Base-by-base conservation (phyloP, 768 basidiomycete species). In the Lentinula sp. region DNA sequence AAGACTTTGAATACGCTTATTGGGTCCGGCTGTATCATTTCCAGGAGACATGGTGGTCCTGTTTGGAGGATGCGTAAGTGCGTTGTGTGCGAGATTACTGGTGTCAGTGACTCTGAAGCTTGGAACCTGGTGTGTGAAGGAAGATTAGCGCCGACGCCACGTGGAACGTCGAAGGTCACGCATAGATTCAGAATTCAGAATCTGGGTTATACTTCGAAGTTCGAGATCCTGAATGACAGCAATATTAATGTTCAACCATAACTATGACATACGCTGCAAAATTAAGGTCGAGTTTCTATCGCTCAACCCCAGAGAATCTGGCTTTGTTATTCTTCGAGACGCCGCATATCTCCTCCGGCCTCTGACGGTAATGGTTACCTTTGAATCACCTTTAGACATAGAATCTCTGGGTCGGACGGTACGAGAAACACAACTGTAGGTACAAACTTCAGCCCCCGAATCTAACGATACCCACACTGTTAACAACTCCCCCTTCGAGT, bases 1-100 rank as follows among this genome's bases (percentile, higher is more conserved):
- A 37, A 93, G 81, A 37, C 84, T 78, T 23, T 84, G 88, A 23
- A 92, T 71, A 28, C 80, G 79, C 59, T 77, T 73, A 61, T 65
- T 64, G 20, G 64, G 55, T 18, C 60, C 49, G 7, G 66, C 1
- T 32, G 46, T 33, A 54, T 79, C 79, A 49, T 64, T 63, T 32
- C 79, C 75, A 45, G 70, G 66, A 57, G 69, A 65, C 75, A 78
- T 81, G 23, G 15, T 16, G 18, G 18, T 12, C 28, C 28, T 28
- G 41, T 12, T 13, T 23, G n/a, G 4, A 51, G 33, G 18, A 8
- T 48, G 9, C 8, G 28, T 28, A 28, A 3, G 28, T 20, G 20
- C 18, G 20, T 48, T 48, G 46, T 18, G 16, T 18, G 28, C 28
- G 28, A 48, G 20, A 43, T 6, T n/a, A 16, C 6, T 43, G 42